Conservation (phyloP, 805 yeast genomes). For the Starmerella stellata region DNA sequence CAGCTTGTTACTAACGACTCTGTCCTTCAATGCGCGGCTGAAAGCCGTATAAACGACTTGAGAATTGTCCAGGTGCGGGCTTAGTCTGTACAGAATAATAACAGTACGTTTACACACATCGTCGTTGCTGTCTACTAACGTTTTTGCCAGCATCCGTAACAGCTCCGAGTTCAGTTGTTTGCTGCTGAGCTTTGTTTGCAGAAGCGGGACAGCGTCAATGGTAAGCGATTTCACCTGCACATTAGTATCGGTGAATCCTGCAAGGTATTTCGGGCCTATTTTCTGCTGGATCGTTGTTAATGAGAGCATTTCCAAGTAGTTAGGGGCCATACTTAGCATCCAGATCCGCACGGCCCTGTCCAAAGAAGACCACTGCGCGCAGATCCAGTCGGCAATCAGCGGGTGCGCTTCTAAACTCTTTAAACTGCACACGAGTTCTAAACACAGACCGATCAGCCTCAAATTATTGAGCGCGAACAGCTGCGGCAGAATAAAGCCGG, state of each 20-base stretch:
- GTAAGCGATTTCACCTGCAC: slow-evolving; percentile 66
- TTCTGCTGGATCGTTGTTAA: slow-evolving; percentile 48
- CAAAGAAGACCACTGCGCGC: slow-evolving; percentile 41
- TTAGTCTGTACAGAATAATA: slow-evolving; percentile 46
- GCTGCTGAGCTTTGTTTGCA: slow-evolving; percentile 49
- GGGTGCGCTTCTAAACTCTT: slow-evolving; percentile 14
- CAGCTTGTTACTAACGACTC: slow-evolving; percentile 53
- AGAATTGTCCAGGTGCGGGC: slow-evolving; percentile 41
- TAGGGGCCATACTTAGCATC: slow-evolving; percentile 47
- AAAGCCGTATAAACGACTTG: slow-evolving; percentile 76
- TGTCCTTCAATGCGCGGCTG: slow-evolving; percentile 63
- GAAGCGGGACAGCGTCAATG: slow-evolving; percentile 39
- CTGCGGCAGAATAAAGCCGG: slow-evolving; percentile 37
- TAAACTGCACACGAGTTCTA: slow-evolving; percentile 20
- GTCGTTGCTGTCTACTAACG: slow-evolving; percentile 60
- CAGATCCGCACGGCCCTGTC: slow-evolving; percentile 65
- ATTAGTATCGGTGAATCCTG: slow-evolving; percentile 76
- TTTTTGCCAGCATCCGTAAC: slow-evolving; percentile 58
- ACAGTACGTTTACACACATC: slow-evolving; percentile 65
- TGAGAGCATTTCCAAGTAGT: slow-evolving; percentile 12
- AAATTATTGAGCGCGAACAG: slow-evolving; percentile 24
- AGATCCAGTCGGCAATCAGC: slow-evolving; percentile 41
- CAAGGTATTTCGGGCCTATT: slow-evolving; percentile 48
- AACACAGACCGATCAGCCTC: slow-evolving; percentile 21
- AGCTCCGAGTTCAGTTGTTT: slow-evolving; percentile 77